These are phyloP conservation scores for Fusarium concolor DNA, from an alignment of 2,329 filamentous ascomycete species.

Conservation along the genomic window DNA sequence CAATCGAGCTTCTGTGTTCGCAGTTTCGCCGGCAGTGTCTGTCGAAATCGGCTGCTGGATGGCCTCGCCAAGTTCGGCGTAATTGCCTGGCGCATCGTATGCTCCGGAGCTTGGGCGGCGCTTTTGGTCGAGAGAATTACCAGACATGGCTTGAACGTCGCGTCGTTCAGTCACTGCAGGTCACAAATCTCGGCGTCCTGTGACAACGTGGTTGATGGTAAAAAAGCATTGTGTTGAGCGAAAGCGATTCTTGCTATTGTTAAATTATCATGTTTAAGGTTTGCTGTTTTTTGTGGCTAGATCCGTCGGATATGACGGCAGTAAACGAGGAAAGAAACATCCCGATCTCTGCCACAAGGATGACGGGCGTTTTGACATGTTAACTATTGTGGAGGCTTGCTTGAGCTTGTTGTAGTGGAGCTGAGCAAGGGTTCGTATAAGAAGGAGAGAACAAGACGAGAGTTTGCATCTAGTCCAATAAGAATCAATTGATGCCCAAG, in stretches of 20 bases:
- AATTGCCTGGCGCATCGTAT: conserved; percentile 2
- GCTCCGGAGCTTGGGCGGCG: conserved; percentile 1
- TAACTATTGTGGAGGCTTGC: conserved; percentile 7
- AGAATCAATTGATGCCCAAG: conserved; percentile 18
- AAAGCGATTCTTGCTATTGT: not conserved
- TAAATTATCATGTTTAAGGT: conserved; percentile 14
- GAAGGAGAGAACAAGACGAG: conserved; percentile 2
- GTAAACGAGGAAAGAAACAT: conserved; percentile 10
- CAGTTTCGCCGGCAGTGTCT: not conserved
- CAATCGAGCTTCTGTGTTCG: not conserved
- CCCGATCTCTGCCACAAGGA: conserved; percentile 32
- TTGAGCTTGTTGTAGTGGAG: conserved; percentile 8
- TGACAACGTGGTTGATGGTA: not conserved
- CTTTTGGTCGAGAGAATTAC: not conserved
- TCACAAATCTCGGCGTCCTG: not conserved
- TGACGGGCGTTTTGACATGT: conserved; percentile 7
- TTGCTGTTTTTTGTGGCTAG: conserved; percentile 21
- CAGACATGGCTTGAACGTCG: conserved; percentile 17
- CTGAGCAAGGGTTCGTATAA: not conserved
- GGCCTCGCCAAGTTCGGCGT: conserved; percentile 2
- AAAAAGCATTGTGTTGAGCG: conserved; percentile 5
- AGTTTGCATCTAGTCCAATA: not conserved
- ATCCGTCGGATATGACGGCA: conserved; percentile 44
- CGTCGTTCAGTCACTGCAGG: conserved; percentile 8
- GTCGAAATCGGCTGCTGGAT: not conserved